Evolutionary conservation across 805 yeast species (phyloP).

Genomic region (Yamadazyma ubonensis): DNA sequence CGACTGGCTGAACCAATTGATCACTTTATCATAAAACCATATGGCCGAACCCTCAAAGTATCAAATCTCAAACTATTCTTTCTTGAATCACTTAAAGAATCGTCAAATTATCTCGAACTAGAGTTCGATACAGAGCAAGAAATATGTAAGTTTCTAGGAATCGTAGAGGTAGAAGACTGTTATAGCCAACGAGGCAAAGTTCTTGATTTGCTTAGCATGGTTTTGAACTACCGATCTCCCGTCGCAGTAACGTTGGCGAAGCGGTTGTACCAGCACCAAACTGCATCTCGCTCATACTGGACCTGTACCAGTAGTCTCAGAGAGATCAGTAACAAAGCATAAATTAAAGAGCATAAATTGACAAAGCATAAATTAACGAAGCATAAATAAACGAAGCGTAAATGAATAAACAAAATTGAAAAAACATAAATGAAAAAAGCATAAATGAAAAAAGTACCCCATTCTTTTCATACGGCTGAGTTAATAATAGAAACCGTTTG

Average conservation of each 20-base stretch:
- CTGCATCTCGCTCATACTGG: conserved; percentile 2
- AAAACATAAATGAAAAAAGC: no score
- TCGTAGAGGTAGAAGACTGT: conserved; percentile 16
- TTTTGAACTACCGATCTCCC: background rate
- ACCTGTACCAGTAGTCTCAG: background rate
- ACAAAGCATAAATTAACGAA: no score
- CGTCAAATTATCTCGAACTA: conserved; percentile 11
- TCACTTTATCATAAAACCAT: conserved; percentile 29
- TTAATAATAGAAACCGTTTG: no score
- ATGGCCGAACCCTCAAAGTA: conserved; percentile 26
- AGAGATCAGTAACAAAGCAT: background rate
- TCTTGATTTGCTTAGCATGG: background rate
- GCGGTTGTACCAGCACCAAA: background rate
- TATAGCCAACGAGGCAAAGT: background rate
- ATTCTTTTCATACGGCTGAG: no score
- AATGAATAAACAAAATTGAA: no score
- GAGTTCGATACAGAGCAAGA: conserved; percentile 26
- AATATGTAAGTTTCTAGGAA: conserved; percentile 24
- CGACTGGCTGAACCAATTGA: conserved; percentile 18
- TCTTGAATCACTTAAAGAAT: conserved; percentile 9
- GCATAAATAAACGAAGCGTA: no score
- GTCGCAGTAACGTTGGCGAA: background rate
- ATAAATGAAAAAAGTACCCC: no score
- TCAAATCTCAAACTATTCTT: conserved; percentile 24
- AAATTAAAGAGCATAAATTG: no score